Evolutionary conservation across 768 basidiomycete genomes (phyloP).

Genomic region (Dacryopinax primogenitus): DNA sequence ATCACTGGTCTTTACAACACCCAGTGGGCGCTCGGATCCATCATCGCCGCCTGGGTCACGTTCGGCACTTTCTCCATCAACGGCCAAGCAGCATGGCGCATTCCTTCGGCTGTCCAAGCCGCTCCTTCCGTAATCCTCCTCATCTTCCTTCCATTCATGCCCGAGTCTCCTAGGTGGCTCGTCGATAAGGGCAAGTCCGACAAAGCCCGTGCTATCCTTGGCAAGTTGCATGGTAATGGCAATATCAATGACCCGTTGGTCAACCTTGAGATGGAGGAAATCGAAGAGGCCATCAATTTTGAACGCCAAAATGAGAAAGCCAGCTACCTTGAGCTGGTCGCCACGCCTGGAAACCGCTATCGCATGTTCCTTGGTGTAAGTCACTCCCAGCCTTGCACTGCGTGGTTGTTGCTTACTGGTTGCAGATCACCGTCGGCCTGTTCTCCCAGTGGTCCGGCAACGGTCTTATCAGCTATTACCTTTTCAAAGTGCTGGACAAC

Average conservation of each 20-base stretch:
- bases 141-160: slow-evolving; percentile 8
- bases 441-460: slow-evolving; percentile 12
- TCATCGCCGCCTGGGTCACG: slow-evolving; percentile 29
- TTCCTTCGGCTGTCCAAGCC: slow-evolving; percentile 1
- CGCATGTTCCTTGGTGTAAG: slow-evolving; percentile 32
- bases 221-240: slow-evolving; percentile 17
- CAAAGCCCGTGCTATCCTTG: slow-evolving; percentile 3
- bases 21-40: slow-evolving; percentile 75
- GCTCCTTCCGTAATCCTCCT: slow-evolving; percentile 8
- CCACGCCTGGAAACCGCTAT: slow-evolving; percentile 40
- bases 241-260: slow-evolving; percentile 18
- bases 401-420: slow-evolving; percentile 23
- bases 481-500: slow-evolving; percentile 49
- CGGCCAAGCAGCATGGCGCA: slow-evolving; percentile 8
- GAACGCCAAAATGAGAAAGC: slow-evolving; percentile 37
- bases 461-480: slow-evolving; percentile 38
- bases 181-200: slow-evolving; percentile 6
- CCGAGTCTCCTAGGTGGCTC: slow-evolving; percentile 10
- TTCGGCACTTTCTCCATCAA: slow-evolving; percentile 7
- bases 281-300: slow-evolving; percentile 28
- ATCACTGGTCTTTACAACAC: slow-evolving; percentile 71
- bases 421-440: slow-evolving; percentile 8
- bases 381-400: neutral
- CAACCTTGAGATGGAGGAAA: slow-evolving; percentile 19
- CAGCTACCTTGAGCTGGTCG: slow-evolving; percentile 37